A percentile compares a stretch with the other conserved stretches of the same genome.
Conservation (phyloP, 1,139 yeast species). For the Diutina siamensis region DNA sequence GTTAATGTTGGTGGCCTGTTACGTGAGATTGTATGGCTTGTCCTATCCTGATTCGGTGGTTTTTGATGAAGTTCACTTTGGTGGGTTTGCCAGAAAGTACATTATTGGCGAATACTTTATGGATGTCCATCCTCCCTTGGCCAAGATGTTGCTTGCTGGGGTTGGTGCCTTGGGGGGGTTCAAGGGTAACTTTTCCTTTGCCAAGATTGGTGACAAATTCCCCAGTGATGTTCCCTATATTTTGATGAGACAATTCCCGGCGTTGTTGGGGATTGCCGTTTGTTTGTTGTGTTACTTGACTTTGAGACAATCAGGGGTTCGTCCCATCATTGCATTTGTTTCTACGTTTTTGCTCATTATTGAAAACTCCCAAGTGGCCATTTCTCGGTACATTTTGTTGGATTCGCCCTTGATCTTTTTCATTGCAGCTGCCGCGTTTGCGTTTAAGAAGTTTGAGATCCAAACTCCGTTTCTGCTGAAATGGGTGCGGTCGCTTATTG, state of each 20-base stretch:
- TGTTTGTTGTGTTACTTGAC: constrained; percentile 70
- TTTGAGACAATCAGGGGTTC: constrained; percentile 75
- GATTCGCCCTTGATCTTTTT: constrained; percentile 89
- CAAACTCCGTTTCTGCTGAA: constrained; percentile 56
- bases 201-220: constrained; percentile 54
- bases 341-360: constrained; percentile 59
- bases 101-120: constrained; percentile 64
- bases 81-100: constrained; percentile 69
- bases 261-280: constrained; percentile 71
- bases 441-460: constrained; percentile 71
- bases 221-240: constrained; percentile 59
- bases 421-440: constrained; percentile 77
- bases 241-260: constrained; percentile 80
- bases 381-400: constrained; percentile 78
- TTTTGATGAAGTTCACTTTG: constrained; percentile 86
- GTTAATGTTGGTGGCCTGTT: constrained; percentile 14
- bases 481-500: constrained; percentile 63
- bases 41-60: constrained; percentile 71
- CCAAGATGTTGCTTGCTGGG: constrained; percentile 79
- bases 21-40: constrained; percentile 42
- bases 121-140: constrained; percentile 94
- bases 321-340: constrained; percentile 59
- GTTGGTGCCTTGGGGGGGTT: constrained; percentile 65
- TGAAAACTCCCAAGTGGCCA: constrained; percentile 82
- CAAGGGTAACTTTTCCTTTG: constrained; percentile 64